Percentiles rank a stretch among this genome's conserved stretches.
phyloP scores from a whole-genome alignment of 2,329 filamentous ascomycete species.

The Botryotinia convoluta region DNA sequence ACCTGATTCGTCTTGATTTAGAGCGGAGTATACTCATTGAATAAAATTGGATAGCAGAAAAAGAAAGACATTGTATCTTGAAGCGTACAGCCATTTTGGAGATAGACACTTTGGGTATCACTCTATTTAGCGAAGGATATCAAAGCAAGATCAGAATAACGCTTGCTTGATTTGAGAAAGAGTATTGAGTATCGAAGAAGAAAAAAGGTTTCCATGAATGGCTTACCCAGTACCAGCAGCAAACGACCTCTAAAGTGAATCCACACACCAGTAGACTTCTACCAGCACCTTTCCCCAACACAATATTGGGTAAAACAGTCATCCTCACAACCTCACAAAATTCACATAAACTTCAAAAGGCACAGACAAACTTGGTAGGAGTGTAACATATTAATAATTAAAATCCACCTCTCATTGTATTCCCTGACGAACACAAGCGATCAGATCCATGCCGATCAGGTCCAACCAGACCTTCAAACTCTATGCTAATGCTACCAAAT shows the following conservation, averaged over 20 bases:
- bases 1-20: too few species aligned
- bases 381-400: conserved; percentile 19
- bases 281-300: neutral
- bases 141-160: too few species aligned
- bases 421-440: neutral
- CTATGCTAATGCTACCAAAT: conserved; percentile 15
- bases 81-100: too few species aligned
- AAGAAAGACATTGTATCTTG: too few species aligned
- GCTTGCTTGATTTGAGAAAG: too few species aligned
- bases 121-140: too few species aligned
- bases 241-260: neutral
- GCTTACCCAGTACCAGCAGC: neutral
- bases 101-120: too few species aligned
- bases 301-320: neutral
- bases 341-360: neutral
- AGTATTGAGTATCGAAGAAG: too few species aligned
- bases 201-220: too few species aligned
- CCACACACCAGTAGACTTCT: neutral
- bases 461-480: neutral
- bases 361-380: neutral
- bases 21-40: too few species aligned
- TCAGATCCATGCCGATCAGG: neutral
- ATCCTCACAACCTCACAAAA: neutral
- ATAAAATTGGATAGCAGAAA: too few species aligned
- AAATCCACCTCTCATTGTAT: conserved; percentile 18